Evolutionary conservation across 371 early-diverging fungal genomes (phyloP), one percentile per base, ranked within the genome.

Genomic region (Batkoa obscura): DNA sequence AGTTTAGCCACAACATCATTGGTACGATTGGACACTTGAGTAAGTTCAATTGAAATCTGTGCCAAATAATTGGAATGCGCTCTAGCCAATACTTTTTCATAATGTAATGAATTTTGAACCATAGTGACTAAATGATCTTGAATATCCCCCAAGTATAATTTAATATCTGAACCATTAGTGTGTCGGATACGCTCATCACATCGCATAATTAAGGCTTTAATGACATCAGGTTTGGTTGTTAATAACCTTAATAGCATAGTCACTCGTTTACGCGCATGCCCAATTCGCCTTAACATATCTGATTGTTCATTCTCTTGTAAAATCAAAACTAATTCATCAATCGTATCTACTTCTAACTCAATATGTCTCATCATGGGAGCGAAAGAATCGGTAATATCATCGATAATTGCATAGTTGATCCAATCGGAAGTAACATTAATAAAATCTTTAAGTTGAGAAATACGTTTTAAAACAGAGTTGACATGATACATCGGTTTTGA

Each of bases 41-140:
- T 97, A 64, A 96, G 84, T 66, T 95, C 96, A 42, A 97, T 88
- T 1, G 84, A 84, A 38, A 96, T 94, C 60, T 93, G 92, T 0
- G 96, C 98, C 56, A 97, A 69, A 59, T 97, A 96, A 60, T 94
- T 96, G 10, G 86, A 80, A 64, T 97, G 96, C 0, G 91, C 80
- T 23, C 95, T 72, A 1, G 85, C 82, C 2, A 95, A 74, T 31
- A 93, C 86, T 59, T 83, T 86, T 65, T 95, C 94, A 59, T 86
- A 89, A 56, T 94, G 93, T 37, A 74, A 70, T 3, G 93, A 70
- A 32, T 84, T 89, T 62, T 90, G 86, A 1, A 85, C 64, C 88
- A 94, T 91, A 8, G 94, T 90, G 54, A 94, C 69, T 5, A 94
- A 81, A 62, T 97, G 96, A 65, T 94, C 94, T 68, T 88, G 85